These are phyloP conservation scores for Heterobasidion annosum DNA, from an alignment of 1,284 basidiomycete genomes.

Conservation along the genomic window DNA sequence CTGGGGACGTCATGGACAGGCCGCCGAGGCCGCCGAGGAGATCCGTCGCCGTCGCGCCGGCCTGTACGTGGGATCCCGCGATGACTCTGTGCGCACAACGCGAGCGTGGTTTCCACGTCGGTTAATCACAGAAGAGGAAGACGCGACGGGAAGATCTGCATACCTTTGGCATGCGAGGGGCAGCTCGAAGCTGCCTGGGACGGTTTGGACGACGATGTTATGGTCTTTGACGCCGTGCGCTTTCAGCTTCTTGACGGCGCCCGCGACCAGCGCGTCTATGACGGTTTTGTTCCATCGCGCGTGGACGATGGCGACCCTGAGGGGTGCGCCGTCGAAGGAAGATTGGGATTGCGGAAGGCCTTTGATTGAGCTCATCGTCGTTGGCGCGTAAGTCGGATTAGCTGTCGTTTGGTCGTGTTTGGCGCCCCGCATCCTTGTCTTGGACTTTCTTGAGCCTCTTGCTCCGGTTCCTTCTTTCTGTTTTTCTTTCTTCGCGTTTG, in stretches of 20 bases:
- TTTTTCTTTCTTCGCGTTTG: not conserved
- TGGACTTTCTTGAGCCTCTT: not conserved
- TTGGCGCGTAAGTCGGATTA: not conserved
- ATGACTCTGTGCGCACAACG: constrained; percentile 51
- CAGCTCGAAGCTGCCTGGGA: constrained; percentile 93
- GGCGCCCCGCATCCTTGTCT: not conserved
- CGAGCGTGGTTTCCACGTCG: not conserved
- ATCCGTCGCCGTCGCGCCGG: constrained; percentile 64
- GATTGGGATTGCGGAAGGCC: constrained; percentile 57
- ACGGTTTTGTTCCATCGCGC: constrained; percentile 88
- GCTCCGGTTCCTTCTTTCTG: not conserved
- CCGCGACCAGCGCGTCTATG: constrained; percentile 77
- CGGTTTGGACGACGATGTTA: constrained; percentile 87
- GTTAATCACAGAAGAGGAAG: not conserved
- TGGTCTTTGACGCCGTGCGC: constrained; percentile 80
- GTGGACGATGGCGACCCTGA: constrained; percentile 87
- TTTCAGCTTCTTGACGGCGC: constrained; percentile 71
- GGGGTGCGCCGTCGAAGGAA: constrained; percentile 66
- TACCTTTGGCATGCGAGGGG: constrained; percentile 79
- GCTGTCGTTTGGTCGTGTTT: constrained; percentile 5
- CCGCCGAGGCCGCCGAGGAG: constrained; percentile 60
- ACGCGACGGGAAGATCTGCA: constrained; percentile 12
- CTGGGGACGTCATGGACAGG: constrained; percentile 21
- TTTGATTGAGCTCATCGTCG: constrained; percentile 50
- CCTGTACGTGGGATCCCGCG: constrained; percentile 76